These are phyloP conservation scores for Boletus bicolor DNA, from an alignment of 768 basidiomycete genomes.

Conservation along the genomic window DNA sequence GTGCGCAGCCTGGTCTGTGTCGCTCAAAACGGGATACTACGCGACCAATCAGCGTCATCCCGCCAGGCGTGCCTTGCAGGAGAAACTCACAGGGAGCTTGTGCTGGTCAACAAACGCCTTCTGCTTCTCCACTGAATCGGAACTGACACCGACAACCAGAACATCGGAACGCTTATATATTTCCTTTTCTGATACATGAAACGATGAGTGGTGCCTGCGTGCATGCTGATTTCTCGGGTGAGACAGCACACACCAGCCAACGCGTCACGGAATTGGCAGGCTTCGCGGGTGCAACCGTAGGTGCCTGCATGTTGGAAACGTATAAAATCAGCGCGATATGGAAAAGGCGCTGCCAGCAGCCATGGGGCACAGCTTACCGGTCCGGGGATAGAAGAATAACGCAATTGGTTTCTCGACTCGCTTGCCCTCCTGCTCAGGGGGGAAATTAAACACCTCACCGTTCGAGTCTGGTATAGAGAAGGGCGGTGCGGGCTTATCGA, in stretches of 20 bases:
- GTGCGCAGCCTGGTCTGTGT: conserved; percentile 57
- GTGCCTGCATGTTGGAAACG: conserved; percentile 44
- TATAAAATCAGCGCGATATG: background rate
- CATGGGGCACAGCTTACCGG: conserved; percentile 43
- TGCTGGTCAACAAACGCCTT: conserved; percentile 71
- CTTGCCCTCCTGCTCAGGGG: conserved; percentile 48
- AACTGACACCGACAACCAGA: conserved; percentile 69
- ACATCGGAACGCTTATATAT: conserved; percentile 63
- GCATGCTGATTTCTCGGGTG: background rate
- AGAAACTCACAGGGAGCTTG: conserved; percentile 52
- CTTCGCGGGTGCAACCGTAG: conserved; percentile 78
- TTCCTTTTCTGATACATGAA: conserved; percentile 48
- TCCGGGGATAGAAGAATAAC: conserved; percentile 77
- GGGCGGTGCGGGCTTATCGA: conserved; percentile 63
- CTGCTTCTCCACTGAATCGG: conserved; percentile 70
- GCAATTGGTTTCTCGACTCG: conserved; percentile 49
- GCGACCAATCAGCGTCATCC: background rate
- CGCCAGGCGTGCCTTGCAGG: background rate
- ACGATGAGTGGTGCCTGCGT: background rate
- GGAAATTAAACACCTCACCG: conserved; percentile 58
- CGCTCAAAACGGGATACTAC: conserved; percentile 79
- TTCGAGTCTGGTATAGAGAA: conserved; percentile 64
- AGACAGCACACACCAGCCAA: conserved; percentile 47
- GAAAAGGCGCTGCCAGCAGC: background rate
- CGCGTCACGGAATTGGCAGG: conserved; percentile 80